Base-by-base conservation (phyloP, 2,329 filamentous ascomycete genomes). In the Mariannaea sp. region DNA sequence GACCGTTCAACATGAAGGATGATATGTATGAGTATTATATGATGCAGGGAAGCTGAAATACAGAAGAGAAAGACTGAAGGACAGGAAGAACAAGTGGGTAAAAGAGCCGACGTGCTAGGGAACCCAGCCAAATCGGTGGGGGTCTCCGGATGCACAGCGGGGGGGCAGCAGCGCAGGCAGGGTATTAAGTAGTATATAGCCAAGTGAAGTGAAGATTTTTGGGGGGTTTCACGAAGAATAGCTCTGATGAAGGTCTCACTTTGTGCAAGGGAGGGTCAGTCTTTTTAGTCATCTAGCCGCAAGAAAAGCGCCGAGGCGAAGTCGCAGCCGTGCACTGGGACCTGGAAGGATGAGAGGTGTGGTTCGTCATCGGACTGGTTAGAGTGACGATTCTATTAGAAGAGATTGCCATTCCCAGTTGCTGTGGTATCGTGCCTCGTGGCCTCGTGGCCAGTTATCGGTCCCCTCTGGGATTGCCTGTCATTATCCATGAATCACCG, bases 1-100 rank as follows among this genome's bases (percentile, higher is more conserved):
- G 53, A 42, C 50, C 49, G 42, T 58, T 52, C 40, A 58, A 59
- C 66, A 67, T 68, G 35, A 57, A 65, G 60, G 35, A 36, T 32
- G 44, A 17, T 49, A 35, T 22, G 13, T 45, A 29, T 29, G n/a
- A 4, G 33, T 47, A 38, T 47, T 36, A 32, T 24, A 19, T 16
- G 42, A 17, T 6, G 27, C 7, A 13, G 14, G n/a, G 24, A 49
- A 2, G 29, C 26, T 26, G 32, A 30, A 27, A 45, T 39, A 29
- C 10, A 26, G 30, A 42, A 46, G 40, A 45, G 46, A 53, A 48
- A 49, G 29, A 46, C 58, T 27, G 51, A 47, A 35, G 46, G 38
- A 42, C 42, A 54, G 24, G 10, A 35, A 45, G 27, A 39, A 26
- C 26, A 8, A n/a, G 9, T 29, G 27, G 13, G 32, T 27, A 36